Evolutionary conservation across 2,329 filamentous ascomycete species (phyloP), one percentile per base, ranked within the genome.

Genomic region (Colletotrichum tamarilloi): DNA sequence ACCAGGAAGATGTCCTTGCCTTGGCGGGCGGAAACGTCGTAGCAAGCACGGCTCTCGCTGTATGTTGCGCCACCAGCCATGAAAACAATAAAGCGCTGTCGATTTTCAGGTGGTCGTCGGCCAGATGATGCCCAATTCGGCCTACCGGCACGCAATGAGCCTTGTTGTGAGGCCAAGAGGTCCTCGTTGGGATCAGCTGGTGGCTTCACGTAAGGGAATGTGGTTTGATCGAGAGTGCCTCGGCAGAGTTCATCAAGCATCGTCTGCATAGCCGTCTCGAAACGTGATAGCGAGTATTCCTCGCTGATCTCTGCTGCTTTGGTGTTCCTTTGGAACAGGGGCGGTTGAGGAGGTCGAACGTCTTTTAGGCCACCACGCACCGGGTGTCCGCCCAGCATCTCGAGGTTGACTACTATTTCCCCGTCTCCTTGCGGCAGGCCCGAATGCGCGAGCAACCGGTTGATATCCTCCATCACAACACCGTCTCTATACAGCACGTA

Each of bases 61-160:
- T 96, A 98, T 0, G 97, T 98, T 24, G 97, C 97, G 57, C 97
- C 97, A 60, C 97, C 97, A 1, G 96, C 97, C 89, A 98, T 93
- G 81, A 98, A 98, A 19, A 98, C 92, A 72, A 99, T 94, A 67
- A 98, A 89, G 65, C 97, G 92, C 81, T 99, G 97, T 66, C 93
- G 91, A 76, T 95, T 97, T 80, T 98, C 96, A 1, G 82, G 73
- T 87, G 90, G 72, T 86, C 92, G 90, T 58, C 93, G 89, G 56
- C 95, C 92, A 11, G 94, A 92, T 66, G 94, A 94, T 2, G 97
- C 97, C 97, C 97, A 99, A 55, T 95, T 98, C 1, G 96, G 97
- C 79, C 98, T 97, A 19, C 95, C 95, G 11, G 94, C 94, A 71
- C 97, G 93, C 28, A 99, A 88, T 16, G 96, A 98, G 14, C 93